Base-by-base conservation (phyloP, 2,329 filamentous ascomycete species). In the Fusarium austroafricanum region DNA sequence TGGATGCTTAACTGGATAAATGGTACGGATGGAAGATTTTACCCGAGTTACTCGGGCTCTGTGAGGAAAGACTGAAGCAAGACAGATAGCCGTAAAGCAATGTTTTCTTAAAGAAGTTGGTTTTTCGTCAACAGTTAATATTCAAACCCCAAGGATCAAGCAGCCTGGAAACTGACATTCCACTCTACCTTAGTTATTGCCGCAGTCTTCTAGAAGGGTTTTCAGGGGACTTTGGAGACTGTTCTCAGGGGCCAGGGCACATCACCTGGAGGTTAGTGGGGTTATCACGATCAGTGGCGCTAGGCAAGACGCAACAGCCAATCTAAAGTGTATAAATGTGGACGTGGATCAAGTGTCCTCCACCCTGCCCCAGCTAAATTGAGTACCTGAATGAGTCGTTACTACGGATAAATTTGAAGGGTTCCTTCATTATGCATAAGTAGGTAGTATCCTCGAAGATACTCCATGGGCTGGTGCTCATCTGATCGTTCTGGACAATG, bases 181-280 rank as follows among this genome's bases (percentile, higher is more conserved):
- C 21, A 23, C 21, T 23, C 21, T 23, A 23, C 21, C 21, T 23
- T 6, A 23, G 21, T 23, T 23, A 23, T 23, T 23, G 21, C 26
- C 26, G 15, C 33, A 17, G n/a, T 31, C 65, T 68, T 68, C 66
- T 68, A 45, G 66, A 68, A 68, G 56, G 61, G 46, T 43, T 62
- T 67, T 69, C 52, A 63, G 56, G 61, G 55, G 65, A 51, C n/a
- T 40, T 63, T 40, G 20, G 40, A 45, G 40, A 55, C 61, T 52
- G 61, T 45, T 60, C 45, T 68, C 65, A 69, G 61, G 65, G 65
- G 61, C 35, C n/a, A n/a, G n/a, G n/a, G n/a, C n/a, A n/a, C n/a
- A n/a, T n/a, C n/a, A n/a, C n/a, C n/a, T n/a, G n/a, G n/a, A n/a
- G n/a, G n/a, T n/a, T n/a, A n/a, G n/a, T n/a, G 66, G 65, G 67